These are phyloP conservation scores for Sideroxylon spinosum DNA, from an alignment of 179 eudicot genomes.

Conservation along the genomic window DNA sequence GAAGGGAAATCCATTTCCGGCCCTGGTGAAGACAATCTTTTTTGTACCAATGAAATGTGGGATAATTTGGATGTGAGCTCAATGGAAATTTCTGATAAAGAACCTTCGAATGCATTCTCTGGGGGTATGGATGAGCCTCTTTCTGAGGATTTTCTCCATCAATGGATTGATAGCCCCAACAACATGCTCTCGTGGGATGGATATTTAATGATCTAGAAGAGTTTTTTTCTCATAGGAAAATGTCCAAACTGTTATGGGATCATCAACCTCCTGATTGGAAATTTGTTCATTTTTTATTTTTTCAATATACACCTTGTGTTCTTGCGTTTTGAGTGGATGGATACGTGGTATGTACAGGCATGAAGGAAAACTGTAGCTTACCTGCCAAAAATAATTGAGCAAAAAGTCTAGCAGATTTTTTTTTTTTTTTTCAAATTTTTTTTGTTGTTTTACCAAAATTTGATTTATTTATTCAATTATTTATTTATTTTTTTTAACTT, in stretches of 20 bases:
- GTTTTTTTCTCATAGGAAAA: constrained; percentile 14
- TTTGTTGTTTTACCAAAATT: too few species aligned
- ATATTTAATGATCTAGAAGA: constrained; percentile 15
- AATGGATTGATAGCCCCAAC: constrained; percentile 25
- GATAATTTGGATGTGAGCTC: constrained; percentile 10
- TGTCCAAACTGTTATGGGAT: not conserved
- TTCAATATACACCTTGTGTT: too few species aligned
- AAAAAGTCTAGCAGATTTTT: too few species aligned
- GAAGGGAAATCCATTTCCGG: constrained; percentile 7
- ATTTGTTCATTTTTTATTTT: too few species aligned
- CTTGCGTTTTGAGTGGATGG: too few species aligned
- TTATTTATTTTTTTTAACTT: too few species aligned
- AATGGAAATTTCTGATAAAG: not conserved
- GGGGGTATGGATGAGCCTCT: not conserved
- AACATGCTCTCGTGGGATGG: constrained; percentile 27
- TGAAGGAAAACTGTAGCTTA: too few species aligned
- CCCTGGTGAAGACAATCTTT: not conserved
- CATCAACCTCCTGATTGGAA: too few species aligned
- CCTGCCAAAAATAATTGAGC: too few species aligned
- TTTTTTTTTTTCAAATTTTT: too few species aligned
- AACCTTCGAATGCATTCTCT: constrained; percentile 14
- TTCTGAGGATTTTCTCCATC: constrained; percentile 18
- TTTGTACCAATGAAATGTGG: not conserved
- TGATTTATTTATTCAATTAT: too few species aligned
- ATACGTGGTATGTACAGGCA: too few species aligned